Conservation (phyloP, 2,329 filamentous ascomycete genomes). For the Microdochium nivale region DNA sequence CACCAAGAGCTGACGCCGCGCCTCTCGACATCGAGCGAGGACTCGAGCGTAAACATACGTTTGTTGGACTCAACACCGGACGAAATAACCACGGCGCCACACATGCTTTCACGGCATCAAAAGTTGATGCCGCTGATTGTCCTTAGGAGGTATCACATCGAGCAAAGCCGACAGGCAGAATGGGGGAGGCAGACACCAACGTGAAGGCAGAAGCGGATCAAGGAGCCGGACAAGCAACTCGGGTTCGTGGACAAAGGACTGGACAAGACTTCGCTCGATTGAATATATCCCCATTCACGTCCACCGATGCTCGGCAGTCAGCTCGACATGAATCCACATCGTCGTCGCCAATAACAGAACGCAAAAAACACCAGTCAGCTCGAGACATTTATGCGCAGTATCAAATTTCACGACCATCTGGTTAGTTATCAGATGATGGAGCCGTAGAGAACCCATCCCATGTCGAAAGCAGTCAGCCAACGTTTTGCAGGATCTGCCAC, state of each 20-base stretch:
- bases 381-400: constrained; percentile 38
- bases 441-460: constrained; percentile 18
- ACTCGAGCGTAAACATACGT: constrained; percentile 17
- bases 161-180: neutral
- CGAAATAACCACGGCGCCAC: constrained; percentile 1
- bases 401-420: constrained; percentile 33
- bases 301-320: neutral
- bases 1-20: constrained; percentile 6
- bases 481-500: constrained; percentile 34
- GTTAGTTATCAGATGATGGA: constrained; percentile 36
- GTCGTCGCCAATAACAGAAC: constrained; percentile 14
- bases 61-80: constrained; percentile 12
- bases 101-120: neutral
- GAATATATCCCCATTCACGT: neutral
- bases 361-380: constrained; percentile 30
- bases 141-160: neutral
- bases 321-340: neutral
- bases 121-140: constrained; percentile 1
- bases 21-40: constrained; percentile 13
- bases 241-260: neutral
- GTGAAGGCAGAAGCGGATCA: neutral
- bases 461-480: constrained; percentile 19
- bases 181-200: neutral
- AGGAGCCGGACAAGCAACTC: neutral
- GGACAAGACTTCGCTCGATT: too few species aligned